Base-by-base conservation (phyloP, 805 yeast genomes). In the Tetrapisispora fleetii region DNA sequence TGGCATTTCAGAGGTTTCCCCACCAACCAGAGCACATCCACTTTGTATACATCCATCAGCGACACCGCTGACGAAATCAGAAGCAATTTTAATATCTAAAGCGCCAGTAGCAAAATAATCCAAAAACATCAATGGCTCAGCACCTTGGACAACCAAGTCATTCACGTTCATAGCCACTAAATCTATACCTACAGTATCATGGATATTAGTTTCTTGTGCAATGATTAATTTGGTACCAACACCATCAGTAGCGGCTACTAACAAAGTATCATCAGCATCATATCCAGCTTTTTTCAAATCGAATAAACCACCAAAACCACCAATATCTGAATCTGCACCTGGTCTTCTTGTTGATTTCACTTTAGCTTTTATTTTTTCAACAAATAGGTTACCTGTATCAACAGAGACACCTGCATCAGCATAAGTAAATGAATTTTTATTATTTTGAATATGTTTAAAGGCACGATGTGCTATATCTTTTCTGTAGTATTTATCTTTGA, bases 1-100 rank as follows among this genome's bases (percentile, higher is more conserved):
- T 27, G 99, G 99, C 99, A 93, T 93, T 74, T 93, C 99, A 48
- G 95, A 85, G 37, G 99, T 93, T 70, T 93, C 99, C 56, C 99
- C 99, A 49, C 99, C 99, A 47, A 93, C 96, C 50, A 93, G 75
- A 6, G 99, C 99, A 76, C 99, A 91, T 11, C 96, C 96, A 33
- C 98, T 85, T 55, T 80, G 79, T 55, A 83, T 81, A 74, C 99
- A 93, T 49, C 99, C 99, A 54, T 85, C 85, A 44, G 96, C 97
- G 54, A 93, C 99, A 69, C 99, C 98, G 52, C 78, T 73, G 37
- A 93, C 98, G 58, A 93, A 93, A 56, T 80, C 82, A 24, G 93
- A 82, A 7, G 98, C 96, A 40, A 87, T 76, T 50, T 76, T 70
- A 53, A 90, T 79, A 58, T 90, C 96, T 52, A 93, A 77, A 62